Conservation (phyloP, 352 stramenopile species). For the Pythium volutum region DNA sequence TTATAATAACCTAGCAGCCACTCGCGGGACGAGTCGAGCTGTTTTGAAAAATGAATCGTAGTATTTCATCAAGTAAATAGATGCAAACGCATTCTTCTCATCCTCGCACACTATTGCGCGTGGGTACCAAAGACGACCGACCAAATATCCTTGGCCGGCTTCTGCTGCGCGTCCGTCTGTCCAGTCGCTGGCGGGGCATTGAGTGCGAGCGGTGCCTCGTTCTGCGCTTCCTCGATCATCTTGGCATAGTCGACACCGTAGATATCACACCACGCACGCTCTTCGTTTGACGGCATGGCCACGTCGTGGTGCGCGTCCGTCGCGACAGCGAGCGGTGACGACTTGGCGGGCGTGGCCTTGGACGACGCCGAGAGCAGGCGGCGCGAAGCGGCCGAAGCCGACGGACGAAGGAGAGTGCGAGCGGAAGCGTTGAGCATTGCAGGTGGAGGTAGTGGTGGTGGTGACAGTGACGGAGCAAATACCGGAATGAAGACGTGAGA, state of each 20-base stretch:
- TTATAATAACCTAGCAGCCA: no score
- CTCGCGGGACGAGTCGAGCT: no score
- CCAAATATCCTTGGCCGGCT: constrained; percentile 24
- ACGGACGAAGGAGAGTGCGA: constrained; percentile 1
- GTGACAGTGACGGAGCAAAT: not conserved
- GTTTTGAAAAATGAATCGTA: no score
- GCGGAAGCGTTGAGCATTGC: constrained; percentile 18
- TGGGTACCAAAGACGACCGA: constrained; percentile 28
- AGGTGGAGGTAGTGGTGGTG: not conserved
- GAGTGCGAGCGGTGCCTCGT: constrained; percentile 42
- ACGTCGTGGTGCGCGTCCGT: not conserved
- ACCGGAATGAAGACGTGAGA: not conserved
- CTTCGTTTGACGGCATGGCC: constrained; percentile 34
- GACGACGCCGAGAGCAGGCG: constrained; percentile 11
- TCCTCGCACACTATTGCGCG: not conserved
- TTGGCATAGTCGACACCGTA: constrained; percentile 76
- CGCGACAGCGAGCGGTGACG: constrained; percentile 16
- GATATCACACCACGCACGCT: constrained; percentile 73
- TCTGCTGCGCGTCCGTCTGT: not conserved
- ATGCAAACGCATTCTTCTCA: not conserved
- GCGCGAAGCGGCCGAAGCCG: constrained; percentile 5
- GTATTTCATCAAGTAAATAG: constrained; percentile 18
- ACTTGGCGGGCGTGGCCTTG: constrained; percentile 21
- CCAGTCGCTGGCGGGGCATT: constrained; percentile 4
- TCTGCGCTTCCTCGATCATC: constrained; percentile 56